Evolutionary conservation across 352 stramenopile genomes (phyloP), one percentile per base, ranked within the genome.

Genomic region (Globisporangium canariense): DNA sequence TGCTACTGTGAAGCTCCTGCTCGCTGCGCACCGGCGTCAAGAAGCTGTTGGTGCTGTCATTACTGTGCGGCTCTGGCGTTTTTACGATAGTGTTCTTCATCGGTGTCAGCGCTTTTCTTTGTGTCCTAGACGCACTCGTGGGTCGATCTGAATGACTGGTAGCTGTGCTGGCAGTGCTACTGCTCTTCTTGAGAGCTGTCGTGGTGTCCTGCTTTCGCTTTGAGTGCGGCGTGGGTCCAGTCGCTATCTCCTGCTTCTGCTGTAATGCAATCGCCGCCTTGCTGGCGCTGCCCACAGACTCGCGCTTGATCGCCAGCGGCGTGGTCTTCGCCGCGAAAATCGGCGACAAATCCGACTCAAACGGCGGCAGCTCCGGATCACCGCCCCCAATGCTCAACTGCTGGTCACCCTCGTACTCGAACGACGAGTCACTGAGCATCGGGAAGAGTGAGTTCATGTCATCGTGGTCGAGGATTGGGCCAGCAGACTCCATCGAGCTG

Each of bases 331-430:
- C 67, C 32, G 74, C 76, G 5, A 85, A 49, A 71, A 91, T 87
- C 18, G 79, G 81, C n/a, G 76, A 88, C 30, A 88, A 28, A 13
- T 88, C 76, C 11, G 69, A 66, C 34, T 83, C 69, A 8, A 86
- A 78, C 0, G 72, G 52, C 43, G 85, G 49, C 25, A 55, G 76
- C 57, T 77, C 71, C 18, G 56, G 51, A 1, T 71, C 47, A n/a
- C n/a, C n/a, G 46, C 52, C 65, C n/a, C 68, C 64, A 47, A 78
- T 5, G n/a, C n/a, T n/a, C 30, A 79, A 14, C 28, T 73, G 66
- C 25, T 74, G 58, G 18, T 80, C 66, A 45, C 50, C 65, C 20
- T 77, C 58, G 53, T 54, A 85, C 51, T 77, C 70, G 60, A 68
- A 74, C 58, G 71, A 85, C 20, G 70, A 66, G 49, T 78, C 65